Evolutionary conservation across 106 monocot species (phyloP), one percentile per base, ranked within the genome.

Genomic region (Triglochin maritima): DNA sequence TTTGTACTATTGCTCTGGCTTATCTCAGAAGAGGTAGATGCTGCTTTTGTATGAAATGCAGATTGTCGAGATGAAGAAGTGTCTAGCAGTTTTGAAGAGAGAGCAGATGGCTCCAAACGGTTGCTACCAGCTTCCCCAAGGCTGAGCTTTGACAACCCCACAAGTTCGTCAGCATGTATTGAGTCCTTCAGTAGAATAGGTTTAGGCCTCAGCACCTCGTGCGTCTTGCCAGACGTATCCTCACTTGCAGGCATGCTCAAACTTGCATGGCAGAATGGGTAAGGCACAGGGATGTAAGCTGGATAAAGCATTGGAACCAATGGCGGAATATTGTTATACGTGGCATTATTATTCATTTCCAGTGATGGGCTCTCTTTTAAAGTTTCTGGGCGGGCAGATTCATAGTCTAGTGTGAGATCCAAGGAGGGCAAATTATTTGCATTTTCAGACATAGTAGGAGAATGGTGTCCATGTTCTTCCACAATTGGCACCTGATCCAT

Each of bases 201-300:
- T 9, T 71, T 82, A 0, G 90, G 86, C 72, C 78, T 90, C 58
- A 82, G 47, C 10, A 90, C 74, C 72, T 86, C 72, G 62, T 90
- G 84, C 46, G 69, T 55, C 46, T 64, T 81, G 0, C 41, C 46
- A 44, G 52, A 48, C 7, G 51, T 60, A 49, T 74, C 71, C 61
- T 75, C 68, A 42, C 42, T 60, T n/a, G 10, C 3, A 45, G 79
- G 57, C 15, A 56, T 17, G 16, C 15, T 29, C 50, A 70, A 46
- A 42, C 41, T 47, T 54, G 71, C 29, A 76, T 77, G 73, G 82
- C 85, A 89, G 46, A 78, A 71, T 3, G 80, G 53, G 7, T 73
- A 57, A 54, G 78, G 63, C 50, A 85, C 45, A 17, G 79, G 81
- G 4, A 79, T 7, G 15, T 69, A 64, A n/a, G 79, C 45, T 6